Conservation (phyloP, 1,284 basidiomycete species). For the Neolentinus lepideus region DNA sequence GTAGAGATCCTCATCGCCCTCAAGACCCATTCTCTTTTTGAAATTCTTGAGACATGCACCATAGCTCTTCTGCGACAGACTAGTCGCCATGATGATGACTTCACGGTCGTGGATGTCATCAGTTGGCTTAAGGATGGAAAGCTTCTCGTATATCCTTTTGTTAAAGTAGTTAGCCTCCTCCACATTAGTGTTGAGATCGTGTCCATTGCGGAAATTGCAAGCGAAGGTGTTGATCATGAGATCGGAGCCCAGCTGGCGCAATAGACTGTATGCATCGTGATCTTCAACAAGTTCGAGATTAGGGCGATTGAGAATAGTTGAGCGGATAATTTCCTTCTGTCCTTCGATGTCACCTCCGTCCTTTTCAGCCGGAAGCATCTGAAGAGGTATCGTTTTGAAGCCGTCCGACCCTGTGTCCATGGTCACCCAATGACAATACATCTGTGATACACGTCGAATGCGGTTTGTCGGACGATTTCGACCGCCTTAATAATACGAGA, state of each 20-base stretch:
- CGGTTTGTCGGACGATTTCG: too few species aligned
- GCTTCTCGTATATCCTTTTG: slow-evolving; percentile 29
- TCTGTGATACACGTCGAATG: slow-evolving; percentile 12
- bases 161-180: slow-evolving; percentile 37
- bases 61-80: slow-evolving; percentile 26
- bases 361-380: slow-evolving; percentile 25
- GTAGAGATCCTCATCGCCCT: slow-evolving; percentile 26
- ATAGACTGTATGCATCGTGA: slow-evolving; percentile 21
- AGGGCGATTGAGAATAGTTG: slow-evolving; percentile 22
- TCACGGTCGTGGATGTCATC: slow-evolving; percentile 22
- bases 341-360: slow-evolving; percentile 16
- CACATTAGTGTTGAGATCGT: slow-evolving; percentile 30
- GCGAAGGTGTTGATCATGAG: slow-evolving; percentile 38
- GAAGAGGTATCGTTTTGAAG: slow-evolving; percentile 31
- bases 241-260: slow-evolving; percentile 32
- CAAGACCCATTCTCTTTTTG: slow-evolving; percentile 30
- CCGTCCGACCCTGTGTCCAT: slow-evolving; percentile 25
- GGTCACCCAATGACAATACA: slow-evolving; percentile 31
- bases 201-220: slow-evolving; percentile 34
- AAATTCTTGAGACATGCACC: slow-evolving; percentile 23
- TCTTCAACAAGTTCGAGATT: slow-evolving; percentile 29
- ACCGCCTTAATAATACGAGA: slow-evolving; percentile 2
- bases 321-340: slow-evolving; percentile 30
- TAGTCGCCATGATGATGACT: slow-evolving; percentile 29
- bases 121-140: slow-evolving; percentile 24